Conservation (phyloP, 2,329 filamentous ascomycete genomes). For the Remersonia thermophila region DNA sequence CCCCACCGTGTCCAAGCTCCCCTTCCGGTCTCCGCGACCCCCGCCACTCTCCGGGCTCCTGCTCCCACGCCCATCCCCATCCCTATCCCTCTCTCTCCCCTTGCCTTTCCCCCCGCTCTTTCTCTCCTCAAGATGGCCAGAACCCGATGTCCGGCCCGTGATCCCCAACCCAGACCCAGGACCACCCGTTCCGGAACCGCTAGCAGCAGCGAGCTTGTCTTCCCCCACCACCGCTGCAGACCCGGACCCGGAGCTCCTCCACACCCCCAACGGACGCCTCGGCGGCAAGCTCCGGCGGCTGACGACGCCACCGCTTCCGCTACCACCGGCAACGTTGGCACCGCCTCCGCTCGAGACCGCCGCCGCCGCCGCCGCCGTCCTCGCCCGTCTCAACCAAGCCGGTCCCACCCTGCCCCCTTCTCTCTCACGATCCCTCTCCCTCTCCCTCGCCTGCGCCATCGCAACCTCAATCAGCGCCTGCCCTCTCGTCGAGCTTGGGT, state of each 20-base stretch:
- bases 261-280: not conserved
- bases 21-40: constrained; percentile 1
- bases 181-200: too few relatives aligned
- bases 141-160: not conserved
- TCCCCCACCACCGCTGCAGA: too few relatives aligned
- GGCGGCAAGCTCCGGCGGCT: too few relatives aligned
- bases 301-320: not conserved
- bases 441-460: not conserved
- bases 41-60: not conserved
- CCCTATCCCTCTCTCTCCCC: constrained; percentile 33
- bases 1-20: constrained; percentile 1
- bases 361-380: constrained; percentile 15
- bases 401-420: not conserved
- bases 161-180: constrained; percentile 5
- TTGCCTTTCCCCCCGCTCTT: constrained; percentile 21
- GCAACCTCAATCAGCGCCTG: constrained; percentile 24
- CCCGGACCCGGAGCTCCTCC: constrained; percentile 4
- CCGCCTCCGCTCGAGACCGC: constrained; percentile 20
- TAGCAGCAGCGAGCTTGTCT: too few relatives aligned
- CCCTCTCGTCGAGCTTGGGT: constrained; percentile 1
- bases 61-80: constrained; percentile 16
- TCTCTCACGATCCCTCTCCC: constrained; percentile 11
- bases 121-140: too few relatives aligned
- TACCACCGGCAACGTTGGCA: constrained; percentile 3
- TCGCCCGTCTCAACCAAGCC: constrained; percentile 6